Conservation (phyloP, 1,284 basidiomycete genomes). For the Cystobasidium slooffiae region DNA sequence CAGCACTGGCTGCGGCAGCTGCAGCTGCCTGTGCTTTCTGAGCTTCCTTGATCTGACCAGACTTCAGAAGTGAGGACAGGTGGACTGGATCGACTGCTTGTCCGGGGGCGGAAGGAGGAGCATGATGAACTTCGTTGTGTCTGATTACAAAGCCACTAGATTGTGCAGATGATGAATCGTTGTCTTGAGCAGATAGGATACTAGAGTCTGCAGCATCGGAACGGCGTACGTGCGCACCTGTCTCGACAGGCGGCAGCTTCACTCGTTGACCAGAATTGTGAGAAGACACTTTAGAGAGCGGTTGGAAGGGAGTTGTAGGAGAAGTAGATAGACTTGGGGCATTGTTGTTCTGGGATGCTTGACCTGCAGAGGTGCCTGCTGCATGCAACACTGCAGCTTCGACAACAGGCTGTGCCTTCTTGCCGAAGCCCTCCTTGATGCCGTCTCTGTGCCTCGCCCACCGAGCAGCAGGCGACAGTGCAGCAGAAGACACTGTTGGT, state of each 20-base stretch:
- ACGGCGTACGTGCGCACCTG: slow-evolving; percentile 9
- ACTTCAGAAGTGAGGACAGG: slow-evolving; percentile 8
- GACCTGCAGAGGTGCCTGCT: slow-evolving; percentile 15
- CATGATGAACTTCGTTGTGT: slow-evolving; percentile 7
- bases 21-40: background rate
- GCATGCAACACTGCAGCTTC: slow-evolving; percentile 37
- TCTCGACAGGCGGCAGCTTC: slow-evolving; percentile 27
- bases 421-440: slow-evolving; percentile 36
- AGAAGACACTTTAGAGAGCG: background rate
- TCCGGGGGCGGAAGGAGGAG: slow-evolving; percentile 18
- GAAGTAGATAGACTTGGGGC: slow-evolving; percentile 25
- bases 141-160: slow-evolving; percentile 12
- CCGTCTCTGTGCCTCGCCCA: slow-evolving; percentile 32
- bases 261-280: background rate
- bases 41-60: slow-evolving; percentile 5
- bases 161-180: slow-evolving; percentile 20
- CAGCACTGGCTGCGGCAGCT: background rate
- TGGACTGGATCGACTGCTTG: slow-evolving; percentile 21
- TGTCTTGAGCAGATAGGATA: background rate
- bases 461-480: slow-evolving; percentile 23
- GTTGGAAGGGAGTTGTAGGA: slow-evolving; percentile 11
- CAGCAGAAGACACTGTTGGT: slow-evolving; percentile 22
- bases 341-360: slow-evolving; percentile 22
- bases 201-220: slow-evolving; percentile 10
- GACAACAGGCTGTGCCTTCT: slow-evolving; percentile 41